These are phyloP conservation scores for Paracoccidioides brasiliensis DNA, from an alignment of 2,329 filamentous ascomycete genomes.

Conservation along the genomic window DNA sequence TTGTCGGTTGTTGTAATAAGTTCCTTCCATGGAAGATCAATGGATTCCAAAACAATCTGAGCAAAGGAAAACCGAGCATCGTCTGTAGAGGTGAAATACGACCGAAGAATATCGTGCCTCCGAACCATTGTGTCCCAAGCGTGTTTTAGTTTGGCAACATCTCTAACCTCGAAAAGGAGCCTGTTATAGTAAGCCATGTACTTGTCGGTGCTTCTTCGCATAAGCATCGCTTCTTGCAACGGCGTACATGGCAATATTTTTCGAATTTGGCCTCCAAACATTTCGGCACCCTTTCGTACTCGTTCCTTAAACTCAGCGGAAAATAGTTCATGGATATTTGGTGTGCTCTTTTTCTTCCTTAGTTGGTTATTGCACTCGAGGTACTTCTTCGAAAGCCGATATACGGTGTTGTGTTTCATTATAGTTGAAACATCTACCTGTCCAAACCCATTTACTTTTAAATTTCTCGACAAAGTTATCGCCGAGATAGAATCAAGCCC, in stretches of 20 bases:
- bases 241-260: slow-evolving; percentile 69
- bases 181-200: slow-evolving; percentile 57
- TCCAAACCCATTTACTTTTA: slow-evolving; percentile 37
- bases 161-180: slow-evolving; percentile 48
- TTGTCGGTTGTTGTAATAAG: slow-evolving; percentile 30
- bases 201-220: slow-evolving; percentile 35
- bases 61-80: slow-evolving; percentile 50
- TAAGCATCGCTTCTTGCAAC: slow-evolving; percentile 78
- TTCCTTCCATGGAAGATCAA: slow-evolving; percentile 32
- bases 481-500: slow-evolving; percentile 76
- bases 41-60: slow-evolving; percentile 52
- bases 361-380: neutral
- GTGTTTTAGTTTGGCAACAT: slow-evolving; percentile 38
- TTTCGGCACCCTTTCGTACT: slow-evolving; percentile 23
- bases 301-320: slow-evolving; percentile 18
- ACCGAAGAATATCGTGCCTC: slow-evolving; percentile 65
- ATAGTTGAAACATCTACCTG: slow-evolving; percentile 55
- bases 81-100: slow-evolving; percentile 57
- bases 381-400: slow-evolving; percentile 34
- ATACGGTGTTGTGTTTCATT: slow-evolving; percentile 54
- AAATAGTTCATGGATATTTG: slow-evolving; percentile 9
- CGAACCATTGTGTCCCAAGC: slow-evolving; percentile 51
- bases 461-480: slow-evolving; percentile 50
- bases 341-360: neutral
- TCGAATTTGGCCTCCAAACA: slow-evolving; percentile 29